Conservation (phyloP, 2,329 filamentous ascomycete species). For the Juglanconis sp. region DNA sequence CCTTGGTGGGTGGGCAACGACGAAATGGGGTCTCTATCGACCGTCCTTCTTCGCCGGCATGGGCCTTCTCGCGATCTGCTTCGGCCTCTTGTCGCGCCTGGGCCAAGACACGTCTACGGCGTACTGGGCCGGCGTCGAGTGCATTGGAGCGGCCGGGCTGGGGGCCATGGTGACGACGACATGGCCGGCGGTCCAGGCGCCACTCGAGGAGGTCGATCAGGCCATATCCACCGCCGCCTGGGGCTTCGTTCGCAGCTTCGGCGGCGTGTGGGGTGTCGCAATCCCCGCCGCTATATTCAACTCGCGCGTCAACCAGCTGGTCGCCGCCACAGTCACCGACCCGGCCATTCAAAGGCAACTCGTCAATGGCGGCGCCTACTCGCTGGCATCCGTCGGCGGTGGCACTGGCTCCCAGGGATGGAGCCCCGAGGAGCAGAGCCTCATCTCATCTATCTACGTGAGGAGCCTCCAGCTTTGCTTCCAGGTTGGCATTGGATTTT, state of each 20-base stretch:
- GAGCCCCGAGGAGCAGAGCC: background rate
- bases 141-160: slow-evolving; percentile 36
- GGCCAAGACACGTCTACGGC: slow-evolving; percentile 31
- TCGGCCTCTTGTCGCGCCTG: slow-evolving; percentile 30
- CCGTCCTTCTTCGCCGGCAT: slow-evolving; percentile 13
- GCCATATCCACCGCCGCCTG: slow-evolving; percentile 36
- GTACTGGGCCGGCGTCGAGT: slow-evolving; percentile 39
- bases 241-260: slow-evolving; percentile 43
- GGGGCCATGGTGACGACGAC: slow-evolving; percentile 38
- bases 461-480: background rate
- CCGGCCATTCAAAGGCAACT: background rate
- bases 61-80: background rate
- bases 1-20: slow-evolving; percentile 19
- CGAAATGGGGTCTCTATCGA: slow-evolving; percentile 32
- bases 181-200: slow-evolving; percentile 40
- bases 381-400: background rate
- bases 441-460: background rate
- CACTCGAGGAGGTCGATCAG: slow-evolving; percentile 31
- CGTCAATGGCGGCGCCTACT: background rate
- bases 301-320: background rate
- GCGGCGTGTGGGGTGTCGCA: slow-evolving; percentile 42
- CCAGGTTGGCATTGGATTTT: slow-evolving; percentile 1
- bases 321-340: background rate
- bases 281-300: slow-evolving; percentile 40
- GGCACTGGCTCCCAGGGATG: background rate